Conservation (phyloP, 306 rosid genomes). For the Sicyos baderoa region DNA sequence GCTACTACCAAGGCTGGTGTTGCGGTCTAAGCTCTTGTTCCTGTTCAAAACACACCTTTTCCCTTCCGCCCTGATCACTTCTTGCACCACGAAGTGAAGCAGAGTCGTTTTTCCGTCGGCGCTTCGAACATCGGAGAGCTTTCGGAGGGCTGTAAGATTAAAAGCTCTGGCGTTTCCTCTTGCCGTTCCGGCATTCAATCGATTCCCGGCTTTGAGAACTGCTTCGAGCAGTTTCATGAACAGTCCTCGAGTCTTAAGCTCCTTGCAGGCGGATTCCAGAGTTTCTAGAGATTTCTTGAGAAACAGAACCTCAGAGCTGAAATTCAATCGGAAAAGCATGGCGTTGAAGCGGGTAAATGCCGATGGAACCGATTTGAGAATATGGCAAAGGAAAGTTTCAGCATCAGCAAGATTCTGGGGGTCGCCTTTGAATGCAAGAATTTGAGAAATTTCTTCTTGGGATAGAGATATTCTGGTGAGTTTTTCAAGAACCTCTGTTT, state of each 20-base stretch:
- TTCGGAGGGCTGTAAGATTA: constrained; percentile 65
- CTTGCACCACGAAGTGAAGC: constrained; percentile 90
- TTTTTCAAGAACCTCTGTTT: constrained; percentile 63
- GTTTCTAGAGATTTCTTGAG: constrained; percentile 52
- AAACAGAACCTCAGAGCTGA: constrained; percentile 40
- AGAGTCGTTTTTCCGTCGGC: constrained; percentile 77
- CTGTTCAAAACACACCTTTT: constrained; percentile 59
- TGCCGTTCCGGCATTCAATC: constrained; percentile 88
- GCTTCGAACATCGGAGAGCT: constrained; percentile 84
- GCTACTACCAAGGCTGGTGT: constrained; percentile 30
- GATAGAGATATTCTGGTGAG: constrained; percentile 60
- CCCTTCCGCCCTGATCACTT: constrained; percentile 87
- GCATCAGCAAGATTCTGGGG: constrained; percentile 60
- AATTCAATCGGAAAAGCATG: constrained; percentile 60
- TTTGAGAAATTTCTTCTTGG: constrained; percentile 57
- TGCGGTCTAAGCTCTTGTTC: constrained; percentile 41
- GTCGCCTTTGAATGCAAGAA: constrained; percentile 54
- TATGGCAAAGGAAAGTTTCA: constrained; percentile 62
- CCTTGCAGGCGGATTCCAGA: constrained; percentile 70
- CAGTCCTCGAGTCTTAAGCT: constrained; percentile 64
- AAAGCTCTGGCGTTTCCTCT: constrained; percentile 96
- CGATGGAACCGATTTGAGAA: constrained; percentile 68
- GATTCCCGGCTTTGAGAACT: constrained; percentile 84
- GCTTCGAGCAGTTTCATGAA: constrained; percentile 89
- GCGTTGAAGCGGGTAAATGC: constrained; percentile 70